Conservation (phyloP, 306 rosid species). For the Hylodesmum podocarpum region DNA sequence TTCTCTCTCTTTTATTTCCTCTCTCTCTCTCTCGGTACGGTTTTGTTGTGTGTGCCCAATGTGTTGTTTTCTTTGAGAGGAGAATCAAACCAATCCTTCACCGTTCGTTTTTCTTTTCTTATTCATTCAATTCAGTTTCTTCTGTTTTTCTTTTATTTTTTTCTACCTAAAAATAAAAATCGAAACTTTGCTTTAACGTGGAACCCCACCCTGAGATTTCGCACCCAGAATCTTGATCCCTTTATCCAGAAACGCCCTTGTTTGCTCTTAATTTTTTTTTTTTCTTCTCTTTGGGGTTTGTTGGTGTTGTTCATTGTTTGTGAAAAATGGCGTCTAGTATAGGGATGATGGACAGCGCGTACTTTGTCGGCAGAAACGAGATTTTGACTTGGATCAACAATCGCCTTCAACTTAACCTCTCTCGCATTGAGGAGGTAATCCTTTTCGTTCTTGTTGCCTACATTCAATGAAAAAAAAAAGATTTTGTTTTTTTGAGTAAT, state of each 20-base stretch:
- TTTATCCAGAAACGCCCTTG: not conserved
- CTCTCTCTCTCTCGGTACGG: not conserved
- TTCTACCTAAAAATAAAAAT: not conserved
- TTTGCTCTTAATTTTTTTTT: too few relatives aligned
- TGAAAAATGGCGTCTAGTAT: slow-evolving; percentile 79
- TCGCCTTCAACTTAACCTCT: slow-evolving; percentile 83
- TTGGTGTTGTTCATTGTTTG: not conserved
- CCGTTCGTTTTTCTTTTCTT: slow-evolving; percentile 33
- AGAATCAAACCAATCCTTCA: slow-evolving; percentile 26
- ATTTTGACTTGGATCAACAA: slow-evolving; percentile 94
- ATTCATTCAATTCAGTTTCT: slow-evolving; percentile 23
- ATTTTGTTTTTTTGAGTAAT: not conserved
- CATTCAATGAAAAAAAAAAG: not conserved
- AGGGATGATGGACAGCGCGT: slow-evolving; percentile 96
- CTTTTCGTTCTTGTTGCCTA: not conserved
- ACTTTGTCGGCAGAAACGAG: slow-evolving; percentile 98
- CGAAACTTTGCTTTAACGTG: not conserved
- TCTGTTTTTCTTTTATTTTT: slow-evolving; percentile 6
- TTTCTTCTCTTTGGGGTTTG: slow-evolving; percentile 12
- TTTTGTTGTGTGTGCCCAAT: slow-evolving; percentile 2
- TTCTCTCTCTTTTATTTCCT: not conserved
- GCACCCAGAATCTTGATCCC: slow-evolving; percentile 27
- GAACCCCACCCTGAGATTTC: slow-evolving; percentile 34
- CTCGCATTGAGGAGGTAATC: slow-evolving; percentile 95
- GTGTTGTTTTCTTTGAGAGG: not conserved